Evolutionary conservation across 805 yeast genomes (phyloP).

Genomic region (Candida dajiaensis): DNA sequence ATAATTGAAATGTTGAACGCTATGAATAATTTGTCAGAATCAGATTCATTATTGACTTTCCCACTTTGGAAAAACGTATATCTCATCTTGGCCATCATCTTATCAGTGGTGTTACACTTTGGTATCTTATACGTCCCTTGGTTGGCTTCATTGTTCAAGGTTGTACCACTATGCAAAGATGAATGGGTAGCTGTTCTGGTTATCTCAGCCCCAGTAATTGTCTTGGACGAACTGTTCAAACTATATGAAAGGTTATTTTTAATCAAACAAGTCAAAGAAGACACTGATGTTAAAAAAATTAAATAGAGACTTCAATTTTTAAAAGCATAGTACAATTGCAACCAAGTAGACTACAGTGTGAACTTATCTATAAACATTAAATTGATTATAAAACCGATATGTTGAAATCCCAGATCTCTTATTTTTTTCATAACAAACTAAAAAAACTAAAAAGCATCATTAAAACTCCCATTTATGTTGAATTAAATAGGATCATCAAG

Average conservation of each 20-base stretch:
- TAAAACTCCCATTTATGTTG: conserved; percentile 1
- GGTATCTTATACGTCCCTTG: conserved; percentile 31
- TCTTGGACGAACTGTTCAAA: conserved; percentile 33
- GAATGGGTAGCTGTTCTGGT: conserved; percentile 33
- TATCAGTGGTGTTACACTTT: conserved; percentile 30
- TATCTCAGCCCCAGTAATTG: conserved; percentile 31
- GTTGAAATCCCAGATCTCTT: conserved; percentile 1
- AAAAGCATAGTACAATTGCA: too few species aligned
- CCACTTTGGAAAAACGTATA: conserved; percentile 34
- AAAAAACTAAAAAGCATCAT: background rate
- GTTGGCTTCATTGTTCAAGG: conserved; percentile 27
- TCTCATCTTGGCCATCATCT: conserved; percentile 29
- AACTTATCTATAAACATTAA: background rate
- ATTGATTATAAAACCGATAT: conserved; percentile 1
- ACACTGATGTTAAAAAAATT: background rate
- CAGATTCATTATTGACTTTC: conserved; percentile 31
- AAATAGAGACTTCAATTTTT: background rate
- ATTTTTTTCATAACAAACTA: background rate
- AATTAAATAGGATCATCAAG: background rate
- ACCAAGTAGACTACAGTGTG: background rate
- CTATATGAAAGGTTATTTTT: conserved; percentile 25
- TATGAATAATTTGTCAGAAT: conserved; percentile 32
- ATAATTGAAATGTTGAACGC: conserved; percentile 38
- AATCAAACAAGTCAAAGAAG: conserved; percentile 1
- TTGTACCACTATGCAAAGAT: conserved; percentile 25